phyloP scores from a whole-genome alignment of 495 filamentous ascomycete genomes.

The Neurospora terricola region DNA sequence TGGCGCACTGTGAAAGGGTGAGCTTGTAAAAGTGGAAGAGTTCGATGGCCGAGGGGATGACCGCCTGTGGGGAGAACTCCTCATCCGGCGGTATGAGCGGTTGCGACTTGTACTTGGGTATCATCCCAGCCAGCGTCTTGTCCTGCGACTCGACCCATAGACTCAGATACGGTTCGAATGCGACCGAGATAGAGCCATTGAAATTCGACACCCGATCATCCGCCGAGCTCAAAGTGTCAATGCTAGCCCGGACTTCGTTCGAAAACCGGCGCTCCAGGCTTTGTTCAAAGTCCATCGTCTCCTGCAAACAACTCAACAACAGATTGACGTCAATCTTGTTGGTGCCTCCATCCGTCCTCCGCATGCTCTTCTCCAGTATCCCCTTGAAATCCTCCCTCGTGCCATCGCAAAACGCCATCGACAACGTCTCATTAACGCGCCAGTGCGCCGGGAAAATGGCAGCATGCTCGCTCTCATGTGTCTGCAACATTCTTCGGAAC shows the following conservation, averaged over 20 bases:
- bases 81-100: conserved; percentile 74
- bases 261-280: conserved; percentile 76
- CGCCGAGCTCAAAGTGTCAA: conserved; percentile 78
- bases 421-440: conserved; percentile 85
- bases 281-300: conserved; percentile 96
- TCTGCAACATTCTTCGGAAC: conserved; percentile 93
- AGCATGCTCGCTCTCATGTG: conserved; percentile 90
- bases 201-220: conserved; percentile 73
- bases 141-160: conserved; percentile 97
- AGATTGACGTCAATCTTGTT: conserved; percentile 85
- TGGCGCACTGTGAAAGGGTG: conserved; percentile 86
- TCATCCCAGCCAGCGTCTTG: conserved; percentile 72
- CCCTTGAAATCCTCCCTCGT: conserved; percentile 92
- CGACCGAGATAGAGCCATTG: conserved; percentile 88
- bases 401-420: conserved; percentile 87
- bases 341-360: conserved; percentile 52
- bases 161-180: conserved; percentile 93
- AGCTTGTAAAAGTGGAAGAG: conserved; percentile 94
- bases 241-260: conserved; percentile 68
- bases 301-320: conserved; percentile 82
- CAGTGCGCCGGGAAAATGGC: conserved; percentile 78
- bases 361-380: conserved; percentile 79
- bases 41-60: conserved; percentile 88
- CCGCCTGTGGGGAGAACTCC: conserved; percentile 83
- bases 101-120: conserved; percentile 82